Evolutionary conservation across 306 rosid species (phyloP), one percentile per base, ranked within the genome.

Genomic region (Quercus wislizeni): DNA sequence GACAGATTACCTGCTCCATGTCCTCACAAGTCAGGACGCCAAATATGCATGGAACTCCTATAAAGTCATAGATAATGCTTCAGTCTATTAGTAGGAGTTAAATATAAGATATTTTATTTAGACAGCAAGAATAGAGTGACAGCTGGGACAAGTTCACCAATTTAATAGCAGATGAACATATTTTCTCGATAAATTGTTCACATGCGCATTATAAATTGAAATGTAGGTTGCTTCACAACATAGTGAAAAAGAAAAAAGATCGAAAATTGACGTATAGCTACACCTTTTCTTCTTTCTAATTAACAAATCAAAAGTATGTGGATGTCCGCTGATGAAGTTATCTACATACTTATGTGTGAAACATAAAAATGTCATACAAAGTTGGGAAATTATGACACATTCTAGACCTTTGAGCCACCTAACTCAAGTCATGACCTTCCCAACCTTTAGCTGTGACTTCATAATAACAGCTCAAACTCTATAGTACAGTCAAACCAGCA

Each of bases 31-130:
- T 95, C 67, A 95, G 83, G 77, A 92, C 92, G 51, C 97, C 92
- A 82, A 95, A 95, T 73, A 94, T 75, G 86, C 99, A 95, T 9
- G 97, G 99, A 86, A 92, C 92, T 49, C 97, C 97, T 94, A 71
- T 74, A 83, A 51, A 79, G 20, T 79, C 85, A 80, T 57, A 83
- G 82, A 63, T 71, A 75, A 80, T 18, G 65, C 72, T 75, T 86
- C 75, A 77, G 11, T 57, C 21, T 71, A 76, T 73, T 52, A 59
- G 19, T 52, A 71, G 80, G 63, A 35, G 17, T 27, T 61, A 43
- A 49, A 74, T 2, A 5, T 55, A 73, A 51, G 56, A 58, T 55
- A 61, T 72, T 68, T 49, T 21, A 62, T 14, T 71, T 67, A 69
- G 52, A 49, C 52, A 54, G 63, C 20, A 61, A 68, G 54, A 55